These are phyloP conservation scores for Leccinum rimulosum DNA, from an alignment of 768 basidiomycete species.

Conservation along the genomic window DNA sequence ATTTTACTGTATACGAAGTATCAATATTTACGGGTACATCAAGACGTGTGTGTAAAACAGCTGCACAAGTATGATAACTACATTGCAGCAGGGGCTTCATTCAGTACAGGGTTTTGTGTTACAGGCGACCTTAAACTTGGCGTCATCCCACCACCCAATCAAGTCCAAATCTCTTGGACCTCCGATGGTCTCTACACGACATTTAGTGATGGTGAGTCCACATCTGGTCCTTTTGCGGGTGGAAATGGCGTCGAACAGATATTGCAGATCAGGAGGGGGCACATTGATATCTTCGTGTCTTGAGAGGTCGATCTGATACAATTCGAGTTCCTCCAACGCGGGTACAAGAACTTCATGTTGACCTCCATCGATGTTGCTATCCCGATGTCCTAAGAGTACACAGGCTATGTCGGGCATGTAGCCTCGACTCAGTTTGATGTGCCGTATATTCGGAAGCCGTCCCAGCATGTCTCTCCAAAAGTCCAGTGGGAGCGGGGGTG, in stretches of 20 bases:
- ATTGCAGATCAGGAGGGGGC: neutral
- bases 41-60: no score
- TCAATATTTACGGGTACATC: no score
- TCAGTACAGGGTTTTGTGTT: neutral
- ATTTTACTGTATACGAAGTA: no score
- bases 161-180: neutral
- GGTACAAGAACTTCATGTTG: neutral
- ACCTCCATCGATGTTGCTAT: neutral
- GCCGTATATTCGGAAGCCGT: neutral
- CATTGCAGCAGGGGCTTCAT: no score
- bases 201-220: neutral
- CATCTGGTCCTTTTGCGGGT: neutral
- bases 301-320: neutral
- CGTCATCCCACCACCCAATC: neutral
- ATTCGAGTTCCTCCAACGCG: neutral
- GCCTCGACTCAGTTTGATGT: neutral
- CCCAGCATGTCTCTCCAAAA: slow-evolving; percentile 8
- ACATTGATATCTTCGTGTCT: neutral
- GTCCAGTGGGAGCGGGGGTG: neutral
- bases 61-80: no score
- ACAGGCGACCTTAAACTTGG: neutral
- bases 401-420: neutral
- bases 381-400: neutral
- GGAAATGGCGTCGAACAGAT: neutral
- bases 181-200: neutral